A percentile compares a stretch with the other conserved stretches of the same genome.
Conservation (phyloP, 192 early-diverging fungal genomes). For the Piromyces finnis region DNA sequence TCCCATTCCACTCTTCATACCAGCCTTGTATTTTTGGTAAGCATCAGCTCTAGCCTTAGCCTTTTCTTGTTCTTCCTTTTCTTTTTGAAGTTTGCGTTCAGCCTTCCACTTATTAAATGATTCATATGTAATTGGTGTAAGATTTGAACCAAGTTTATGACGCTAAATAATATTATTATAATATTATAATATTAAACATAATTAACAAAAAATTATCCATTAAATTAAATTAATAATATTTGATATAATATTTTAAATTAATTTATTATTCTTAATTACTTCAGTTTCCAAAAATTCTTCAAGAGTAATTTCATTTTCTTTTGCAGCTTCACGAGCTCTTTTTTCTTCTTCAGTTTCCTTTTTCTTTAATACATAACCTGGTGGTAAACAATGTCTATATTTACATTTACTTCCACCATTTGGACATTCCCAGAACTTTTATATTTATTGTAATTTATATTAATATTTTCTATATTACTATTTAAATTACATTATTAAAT, state of each 20-base stretch:
- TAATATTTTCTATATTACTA: no score
- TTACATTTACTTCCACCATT: conserved; percentile 86
- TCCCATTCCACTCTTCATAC: conserved; percentile 70
- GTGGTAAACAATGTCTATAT: conserved; percentile 91
- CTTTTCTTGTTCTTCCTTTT: conserved; percentile 50
- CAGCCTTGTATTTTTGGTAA: conserved; percentile 48
- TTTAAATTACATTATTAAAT: no score
- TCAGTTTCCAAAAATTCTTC: conserved; percentile 97
- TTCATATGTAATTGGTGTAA: conserved; percentile 88
- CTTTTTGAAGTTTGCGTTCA: conserved; percentile 52
- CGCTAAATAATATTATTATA: conserved; percentile 47
- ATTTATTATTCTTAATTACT: no score
- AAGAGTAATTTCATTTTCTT: conserved; percentile 68
- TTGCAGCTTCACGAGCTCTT: conserved; percentile 41
- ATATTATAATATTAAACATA: no score
- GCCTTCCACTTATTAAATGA: conserved; percentile 87
- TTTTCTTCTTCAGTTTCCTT: conserved; percentile 65
- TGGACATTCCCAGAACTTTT: conserved; percentile 99
- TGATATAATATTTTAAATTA: no score
- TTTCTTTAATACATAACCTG: conserved; percentile 84
- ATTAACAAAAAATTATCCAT: no score
- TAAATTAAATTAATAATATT: no score
- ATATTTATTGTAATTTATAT: no score
- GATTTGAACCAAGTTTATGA: conserved; percentile 76
- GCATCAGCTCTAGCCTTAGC: conserved; percentile 19